These are phyloP conservation scores for Ensete glaucum DNA, from an alignment of 176 grass and related monocot genomes.

Conservation along the genomic window DNA sequence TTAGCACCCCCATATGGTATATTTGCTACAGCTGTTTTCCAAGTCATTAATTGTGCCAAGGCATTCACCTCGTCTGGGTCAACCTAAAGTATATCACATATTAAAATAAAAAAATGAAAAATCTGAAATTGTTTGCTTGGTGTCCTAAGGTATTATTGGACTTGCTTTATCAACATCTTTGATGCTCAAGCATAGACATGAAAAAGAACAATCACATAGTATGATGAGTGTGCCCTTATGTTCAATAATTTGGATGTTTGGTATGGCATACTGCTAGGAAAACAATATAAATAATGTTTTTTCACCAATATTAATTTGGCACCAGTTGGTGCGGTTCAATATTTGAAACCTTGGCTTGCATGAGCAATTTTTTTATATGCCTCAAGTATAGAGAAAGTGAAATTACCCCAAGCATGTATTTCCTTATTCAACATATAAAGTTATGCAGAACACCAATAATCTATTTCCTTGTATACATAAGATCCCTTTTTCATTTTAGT, in stretches of 20 bases:
- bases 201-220: no score
- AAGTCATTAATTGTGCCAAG: conserved; percentile 96
- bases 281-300: background rate
- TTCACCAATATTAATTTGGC: background rate
- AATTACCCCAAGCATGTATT: background rate
- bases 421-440: background rate
- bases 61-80: conserved; percentile 93
- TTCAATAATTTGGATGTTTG: background rate
- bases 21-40: conserved; percentile 89
- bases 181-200: no score
- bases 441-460: background rate
- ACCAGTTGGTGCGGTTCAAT: background rate
- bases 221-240: no score
- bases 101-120: no score
- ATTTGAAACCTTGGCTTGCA: background rate
- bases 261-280: background rate
- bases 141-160: no score
- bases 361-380: background rate
- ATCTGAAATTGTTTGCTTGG: no score
- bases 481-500: background rate
- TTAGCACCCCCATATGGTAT: conserved; percentile 96
- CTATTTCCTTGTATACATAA: background rate
- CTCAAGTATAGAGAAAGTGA: background rate
- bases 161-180: no score
- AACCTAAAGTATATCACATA: conserved; percentile 34